Evolutionary conservation across 768 basidiomycete species (phyloP).

Genomic region (Sporobolomyces pararoseus): DNA sequence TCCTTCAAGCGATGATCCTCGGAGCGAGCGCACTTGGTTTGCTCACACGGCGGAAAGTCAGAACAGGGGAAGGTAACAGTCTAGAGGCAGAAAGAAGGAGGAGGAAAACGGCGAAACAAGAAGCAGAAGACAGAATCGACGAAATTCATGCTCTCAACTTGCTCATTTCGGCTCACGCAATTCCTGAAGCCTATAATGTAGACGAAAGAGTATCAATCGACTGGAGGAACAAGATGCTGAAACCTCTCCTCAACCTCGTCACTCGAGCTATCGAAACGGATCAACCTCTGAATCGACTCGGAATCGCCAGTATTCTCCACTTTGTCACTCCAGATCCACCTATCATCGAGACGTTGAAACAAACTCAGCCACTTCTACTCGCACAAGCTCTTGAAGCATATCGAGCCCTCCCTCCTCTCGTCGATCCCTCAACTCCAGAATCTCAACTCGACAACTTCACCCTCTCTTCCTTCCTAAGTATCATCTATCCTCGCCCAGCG

Average conservation of each 20-base stretch:
- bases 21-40: constrained; percentile 31
- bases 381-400: not conserved
- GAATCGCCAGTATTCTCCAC: constrained; percentile 14
- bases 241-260: not conserved
- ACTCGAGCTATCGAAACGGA: not conserved
- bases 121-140: constrained; percentile 30
- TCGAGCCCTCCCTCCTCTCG: no score
- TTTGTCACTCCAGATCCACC: not conserved
- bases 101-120: not conserved
- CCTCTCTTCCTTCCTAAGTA: constrained; percentile 3
- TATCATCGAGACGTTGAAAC: no score
- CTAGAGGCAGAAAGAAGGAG: not conserved
- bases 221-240: not conserved
- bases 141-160: constrained; percentile 32
- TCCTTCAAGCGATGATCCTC: constrained; percentile 35
- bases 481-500: not conserved
- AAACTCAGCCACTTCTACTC: not conserved
- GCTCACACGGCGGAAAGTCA: constrained; percentile 20
- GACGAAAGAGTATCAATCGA: not conserved
- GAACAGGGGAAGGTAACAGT: not conserved
- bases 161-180: constrained; percentile 9
- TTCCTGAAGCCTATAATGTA: not conserved
- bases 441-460: not conserved
- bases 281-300: not conserved
- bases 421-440: not conserved